Conservation (phyloP, 768 basidiomycete genomes). For the Lentinula detonsa region DNA sequence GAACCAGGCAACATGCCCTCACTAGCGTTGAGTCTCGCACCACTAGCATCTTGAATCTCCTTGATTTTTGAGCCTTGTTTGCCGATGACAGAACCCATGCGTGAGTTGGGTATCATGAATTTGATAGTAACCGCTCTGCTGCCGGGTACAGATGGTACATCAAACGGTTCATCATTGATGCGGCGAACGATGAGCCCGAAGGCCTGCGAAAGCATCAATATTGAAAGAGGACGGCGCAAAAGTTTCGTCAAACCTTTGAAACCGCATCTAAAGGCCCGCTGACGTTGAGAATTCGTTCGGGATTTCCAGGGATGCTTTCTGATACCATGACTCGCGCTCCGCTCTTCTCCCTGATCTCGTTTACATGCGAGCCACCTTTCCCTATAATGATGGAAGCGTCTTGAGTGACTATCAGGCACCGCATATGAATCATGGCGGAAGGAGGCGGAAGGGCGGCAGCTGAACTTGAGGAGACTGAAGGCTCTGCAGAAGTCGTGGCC, state of each 20-base stretch:
- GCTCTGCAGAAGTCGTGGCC: slow-evolving; percentile 32
- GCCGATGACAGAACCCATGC: slow-evolving; percentile 99
- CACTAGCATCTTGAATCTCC: slow-evolving; percentile 98
- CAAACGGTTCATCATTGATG: slow-evolving; percentile 99
- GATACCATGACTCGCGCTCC: slow-evolving; percentile 96
- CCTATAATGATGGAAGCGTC: slow-evolving; percentile 99
- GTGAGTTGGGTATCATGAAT: slow-evolving; percentile 98
- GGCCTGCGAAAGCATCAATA: slow-evolving; percentile 50
- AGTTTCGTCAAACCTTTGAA: slow-evolving; percentile 66
- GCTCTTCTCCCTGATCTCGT: slow-evolving; percentile 97
- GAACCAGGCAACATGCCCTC: slow-evolving; percentile 99
- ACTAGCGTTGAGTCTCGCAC: slow-evolving; percentile 92
- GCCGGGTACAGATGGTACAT: slow-evolving; percentile 94
- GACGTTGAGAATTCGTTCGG: slow-evolving; percentile 97
- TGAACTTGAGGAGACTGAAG: slow-evolving; percentile 21
- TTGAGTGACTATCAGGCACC: slow-evolving; percentile 97
- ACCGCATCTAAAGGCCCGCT: slow-evolving; percentile 97
- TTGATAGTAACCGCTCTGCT: slow-evolving; percentile 99
- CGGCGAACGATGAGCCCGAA: slow-evolving; percentile 98
- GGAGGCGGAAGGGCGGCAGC: slow-evolving; percentile 41
- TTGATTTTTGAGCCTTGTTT: slow-evolving; percentile 98
- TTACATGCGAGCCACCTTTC: slow-evolving; percentile 91
- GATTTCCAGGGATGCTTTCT: slow-evolving; percentile 97
- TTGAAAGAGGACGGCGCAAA: neutral
- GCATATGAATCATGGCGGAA: slow-evolving; percentile 90